Evolutionary conservation across 441 rosid species (phyloP).

Genomic region (Isatis lusitanica): DNA sequence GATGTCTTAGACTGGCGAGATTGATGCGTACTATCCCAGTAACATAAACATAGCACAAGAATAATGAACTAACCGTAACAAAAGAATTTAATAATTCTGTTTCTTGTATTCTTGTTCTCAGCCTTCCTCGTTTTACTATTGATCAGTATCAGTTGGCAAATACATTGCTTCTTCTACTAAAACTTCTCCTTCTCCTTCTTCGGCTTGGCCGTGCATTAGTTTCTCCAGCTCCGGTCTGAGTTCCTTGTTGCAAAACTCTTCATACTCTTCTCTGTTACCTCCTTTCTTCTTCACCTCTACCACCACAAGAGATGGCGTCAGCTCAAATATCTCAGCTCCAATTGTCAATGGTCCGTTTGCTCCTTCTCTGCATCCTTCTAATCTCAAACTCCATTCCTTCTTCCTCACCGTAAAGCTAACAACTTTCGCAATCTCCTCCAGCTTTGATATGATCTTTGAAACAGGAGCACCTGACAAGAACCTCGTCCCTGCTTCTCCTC

Average conservation of each 20-base stretch:
- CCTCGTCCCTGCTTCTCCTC: constrained; percentile 60
- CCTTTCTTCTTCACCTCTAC: constrained; percentile 89
- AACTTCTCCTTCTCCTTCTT: constrained; percentile 16
- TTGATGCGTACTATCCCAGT: background rate
- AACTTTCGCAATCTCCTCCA: constrained; percentile 82
- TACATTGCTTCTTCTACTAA: constrained; percentile 24
- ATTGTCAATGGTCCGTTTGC: constrained; percentile 74
- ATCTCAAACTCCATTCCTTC: constrained; percentile 76
- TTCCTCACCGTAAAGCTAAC: constrained; percentile 88
- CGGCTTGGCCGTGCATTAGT: constrained; percentile 48
- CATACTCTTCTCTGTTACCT: constrained; percentile 74
- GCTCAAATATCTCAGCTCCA: constrained; percentile 81
- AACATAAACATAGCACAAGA: constrained; percentile 6
- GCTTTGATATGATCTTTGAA: constrained; percentile 64
- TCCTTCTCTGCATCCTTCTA: constrained; percentile 81
- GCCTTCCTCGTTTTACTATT: constrained; percentile 6
- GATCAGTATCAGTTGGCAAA: constrained; percentile 24
- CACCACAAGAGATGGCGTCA: constrained; percentile 70
- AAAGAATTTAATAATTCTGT: constrained; percentile 8
- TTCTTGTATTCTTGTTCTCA: constrained; percentile 15
- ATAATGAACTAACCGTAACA: background rate
- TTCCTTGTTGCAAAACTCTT: constrained; percentile 68
- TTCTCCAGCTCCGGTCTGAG: constrained; percentile 72
- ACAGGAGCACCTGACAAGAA: constrained; percentile 79
- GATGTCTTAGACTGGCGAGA: background rate